A percentile compares a stretch with the other conserved stretches of the same genome.
phyloP scores from a whole-genome alignment of 768 basidiomycete species.

The Termitomyces sp. region DNA sequence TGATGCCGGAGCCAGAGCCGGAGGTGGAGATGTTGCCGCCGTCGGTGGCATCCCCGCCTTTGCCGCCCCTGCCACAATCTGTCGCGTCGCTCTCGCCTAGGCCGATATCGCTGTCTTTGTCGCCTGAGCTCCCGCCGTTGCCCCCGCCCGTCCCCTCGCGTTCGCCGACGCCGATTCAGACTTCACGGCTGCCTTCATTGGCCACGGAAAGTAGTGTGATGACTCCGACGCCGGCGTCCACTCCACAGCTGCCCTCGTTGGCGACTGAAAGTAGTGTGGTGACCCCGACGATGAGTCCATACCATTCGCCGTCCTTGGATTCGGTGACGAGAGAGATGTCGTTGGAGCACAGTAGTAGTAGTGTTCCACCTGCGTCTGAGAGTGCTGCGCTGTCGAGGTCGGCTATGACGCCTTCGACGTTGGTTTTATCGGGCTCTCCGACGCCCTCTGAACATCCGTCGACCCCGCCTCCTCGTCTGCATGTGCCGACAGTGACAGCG shows the following conservation, averaged over 20 bases:
- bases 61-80: slow-evolving; percentile 12
- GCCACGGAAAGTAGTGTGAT: slow-evolving; percentile 19
- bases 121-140: slow-evolving; percentile 19
- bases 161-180: background rate
- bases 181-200: slow-evolving; percentile 2
- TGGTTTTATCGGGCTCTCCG: slow-evolving; percentile 15
- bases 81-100: slow-evolving; percentile 7
- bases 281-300: slow-evolving; percentile 31
- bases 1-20: background rate
- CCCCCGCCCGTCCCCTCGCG: slow-evolving; percentile 16
- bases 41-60: background rate
- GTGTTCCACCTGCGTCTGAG: slow-evolving; percentile 7
- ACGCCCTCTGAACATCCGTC: slow-evolving; percentile 17
- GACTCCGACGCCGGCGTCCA: slow-evolving; percentile 23
- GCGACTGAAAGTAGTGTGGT: slow-evolving; percentile 19
- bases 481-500: slow-evolving; percentile 3
- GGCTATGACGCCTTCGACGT: slow-evolving; percentile 15
- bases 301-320: slow-evolving; percentile 17
- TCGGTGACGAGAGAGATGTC: slow-evolving; percentile 10
- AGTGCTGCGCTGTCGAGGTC: slow-evolving; percentile 13
- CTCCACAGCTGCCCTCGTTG: slow-evolving; percentile 2
- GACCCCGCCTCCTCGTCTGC: slow-evolving; percentile 10
- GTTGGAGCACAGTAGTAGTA: slow-evolving; percentile 7
- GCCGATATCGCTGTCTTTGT: slow-evolving; percentile 21
- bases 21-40: too few species aligned